These are phyloP conservation scores for Podila epicladia DNA, from an alignment of 192 early-diverging fungal genomes.

Conservation along the genomic window DNA sequence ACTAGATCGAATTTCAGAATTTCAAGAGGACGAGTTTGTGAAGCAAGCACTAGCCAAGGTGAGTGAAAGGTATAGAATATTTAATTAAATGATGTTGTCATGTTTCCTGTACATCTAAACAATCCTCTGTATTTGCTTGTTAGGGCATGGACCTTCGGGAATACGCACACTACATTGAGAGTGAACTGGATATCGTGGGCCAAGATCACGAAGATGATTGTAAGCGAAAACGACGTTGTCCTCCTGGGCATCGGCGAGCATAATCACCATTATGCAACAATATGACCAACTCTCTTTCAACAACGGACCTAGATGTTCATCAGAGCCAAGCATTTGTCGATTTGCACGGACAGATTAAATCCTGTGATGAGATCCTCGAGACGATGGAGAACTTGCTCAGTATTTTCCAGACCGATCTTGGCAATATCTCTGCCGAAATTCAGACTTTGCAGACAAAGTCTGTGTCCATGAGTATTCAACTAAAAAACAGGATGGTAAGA, in stretches of 20 bases:
- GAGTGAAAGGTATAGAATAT: background rate
- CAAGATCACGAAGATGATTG: slow-evolving; percentile 75
- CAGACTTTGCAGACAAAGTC: slow-evolving; percentile 86
- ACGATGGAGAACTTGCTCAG: slow-evolving; percentile 88
- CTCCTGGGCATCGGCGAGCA: too few species aligned
- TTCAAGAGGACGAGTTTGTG: slow-evolving; percentile 88
- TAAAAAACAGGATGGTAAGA: slow-evolving; percentile 85
- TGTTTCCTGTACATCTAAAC: too few species aligned
- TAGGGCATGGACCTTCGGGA: slow-evolving; percentile 87
- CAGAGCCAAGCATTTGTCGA: slow-evolving; percentile 69
- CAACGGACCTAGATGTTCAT: slow-evolving; percentile 57
- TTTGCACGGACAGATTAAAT: slow-evolving; percentile 69
- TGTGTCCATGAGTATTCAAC: slow-evolving; percentile 78
- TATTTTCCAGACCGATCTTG: slow-evolving; percentile 89
- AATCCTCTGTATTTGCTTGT: background rate
- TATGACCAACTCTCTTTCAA: background rate
- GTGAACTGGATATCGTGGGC: slow-evolving; percentile 76
- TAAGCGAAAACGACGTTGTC: slow-evolving; percentile 35
- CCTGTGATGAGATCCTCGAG: slow-evolving; percentile 82
- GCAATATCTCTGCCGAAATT: slow-evolving; percentile 90
- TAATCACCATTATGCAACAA: too few species aligned
- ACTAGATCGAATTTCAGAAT: slow-evolving; percentile 72
- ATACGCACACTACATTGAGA: slow-evolving; percentile 82
- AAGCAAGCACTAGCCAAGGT: slow-evolving; percentile 79
- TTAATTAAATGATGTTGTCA: too few species aligned